phyloP scores from a whole-genome alignment of 768 basidiomycete species.

The Mycena chlorophos region DNA sequence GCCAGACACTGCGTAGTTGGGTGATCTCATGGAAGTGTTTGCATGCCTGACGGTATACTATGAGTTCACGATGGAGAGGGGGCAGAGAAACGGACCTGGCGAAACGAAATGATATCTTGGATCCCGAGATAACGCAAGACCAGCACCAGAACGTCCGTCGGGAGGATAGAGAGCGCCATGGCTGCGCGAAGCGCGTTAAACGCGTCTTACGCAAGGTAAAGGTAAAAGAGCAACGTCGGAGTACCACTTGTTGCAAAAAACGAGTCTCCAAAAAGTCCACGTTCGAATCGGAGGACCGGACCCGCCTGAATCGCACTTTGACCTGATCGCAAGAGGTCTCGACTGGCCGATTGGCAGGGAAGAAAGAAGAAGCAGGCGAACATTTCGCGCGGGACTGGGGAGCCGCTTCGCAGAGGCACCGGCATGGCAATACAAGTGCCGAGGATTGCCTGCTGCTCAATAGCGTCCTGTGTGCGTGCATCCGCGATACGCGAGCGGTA shows the following conservation, averaged over 20 bases:
- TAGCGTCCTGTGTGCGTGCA: too few species aligned
- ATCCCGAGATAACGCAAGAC: slow-evolving; percentile 45
- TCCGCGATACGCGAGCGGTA: too few species aligned
- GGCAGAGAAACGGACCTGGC: slow-evolving; percentile 42
- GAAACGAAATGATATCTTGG: slow-evolving; percentile 42
- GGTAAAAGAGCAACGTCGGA: slow-evolving; percentile 8
- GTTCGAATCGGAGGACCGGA: slow-evolving; percentile 1
- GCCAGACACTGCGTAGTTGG: slow-evolving; percentile 53
- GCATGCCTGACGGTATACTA: slow-evolving; percentile 42
- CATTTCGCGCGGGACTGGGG: too few species aligned
- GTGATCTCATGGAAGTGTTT: slow-evolving; percentile 43
- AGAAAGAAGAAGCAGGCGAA: too few species aligned
- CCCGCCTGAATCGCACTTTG: slow-evolving; percentile 1
- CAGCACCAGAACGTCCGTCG: slow-evolving; percentile 49
- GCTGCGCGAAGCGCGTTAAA: slow-evolving; percentile 39
- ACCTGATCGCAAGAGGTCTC: background rate
- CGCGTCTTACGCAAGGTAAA: slow-evolving; percentile 33
- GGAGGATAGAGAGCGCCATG: slow-evolving; percentile 33
- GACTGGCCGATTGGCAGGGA: too few species aligned
- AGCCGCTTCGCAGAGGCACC: too few species aligned
- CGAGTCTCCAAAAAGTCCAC: background rate
- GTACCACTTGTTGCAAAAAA: background rate
- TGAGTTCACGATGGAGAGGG: background rate
- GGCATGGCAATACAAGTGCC: too few species aligned
- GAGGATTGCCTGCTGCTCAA: too few species aligned